Conservation (phyloP, 2,329 filamentous ascomycete genomes). For the Fusarium albosuccineum region DNA sequence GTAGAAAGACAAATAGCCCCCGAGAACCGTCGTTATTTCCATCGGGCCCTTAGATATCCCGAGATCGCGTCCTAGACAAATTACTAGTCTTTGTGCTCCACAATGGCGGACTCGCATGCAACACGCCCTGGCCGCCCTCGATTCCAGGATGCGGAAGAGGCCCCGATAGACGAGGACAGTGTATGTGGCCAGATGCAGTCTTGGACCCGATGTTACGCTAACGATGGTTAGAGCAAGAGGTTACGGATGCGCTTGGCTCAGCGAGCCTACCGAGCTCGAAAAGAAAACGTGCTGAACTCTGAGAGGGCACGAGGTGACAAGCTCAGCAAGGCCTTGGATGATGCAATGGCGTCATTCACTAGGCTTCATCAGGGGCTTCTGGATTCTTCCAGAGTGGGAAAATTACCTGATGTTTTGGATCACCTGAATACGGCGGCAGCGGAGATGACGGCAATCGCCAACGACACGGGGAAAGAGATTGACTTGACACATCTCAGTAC, state of each 20-base stretch:
- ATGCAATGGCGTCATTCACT: background rate
- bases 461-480: background rate
- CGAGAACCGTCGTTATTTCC: no score
- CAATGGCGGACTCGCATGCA: no score
- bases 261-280: slow-evolving; percentile 14
- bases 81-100: no score
- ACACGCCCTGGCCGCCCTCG: no score
- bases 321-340: slow-evolving; percentile 4
- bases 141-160: no score
- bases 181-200: no score
- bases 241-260: slow-evolving; percentile 17
- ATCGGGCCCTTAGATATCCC: no score
- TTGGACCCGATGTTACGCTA: background rate
- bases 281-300: slow-evolving; percentile 5
- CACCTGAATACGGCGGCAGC: background rate
- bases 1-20: no score
- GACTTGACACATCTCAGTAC: no score
- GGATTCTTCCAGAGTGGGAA: background rate
- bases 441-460: background rate
- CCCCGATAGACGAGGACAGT: no score
- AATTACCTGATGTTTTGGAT: background rate
- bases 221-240: slow-evolving; percentile 2
- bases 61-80: no score
- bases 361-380: background rate
- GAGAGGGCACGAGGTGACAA: slow-evolving; percentile 11